Percentiles rank a stretch among this genome's conserved stretches.
Evolutionary conservation across 1,284 basidiomycete genomes (phyloP).

Genomic region (Lentinus polychrous): DNA sequence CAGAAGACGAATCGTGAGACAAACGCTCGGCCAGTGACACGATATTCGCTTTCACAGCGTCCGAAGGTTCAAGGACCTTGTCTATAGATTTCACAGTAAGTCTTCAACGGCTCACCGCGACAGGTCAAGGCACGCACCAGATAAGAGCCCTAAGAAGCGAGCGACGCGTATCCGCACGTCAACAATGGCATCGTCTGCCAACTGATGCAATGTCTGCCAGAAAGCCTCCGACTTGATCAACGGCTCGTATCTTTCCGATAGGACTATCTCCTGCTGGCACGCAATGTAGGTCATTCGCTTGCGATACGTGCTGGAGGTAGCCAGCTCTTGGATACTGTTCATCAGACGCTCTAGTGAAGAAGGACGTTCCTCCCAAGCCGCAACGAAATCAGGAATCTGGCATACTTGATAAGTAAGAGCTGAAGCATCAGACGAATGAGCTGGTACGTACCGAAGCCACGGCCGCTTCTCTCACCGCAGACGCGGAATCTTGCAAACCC

Average conservation of each 20-base stretch:
- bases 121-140: conserved; percentile 35
- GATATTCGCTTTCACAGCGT: conserved; percentile 13
- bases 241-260: conserved; percentile 30
- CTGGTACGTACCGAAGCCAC: conserved; percentile 51
- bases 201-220: conserved; percentile 48
- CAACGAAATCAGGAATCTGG: conserved; percentile 51
- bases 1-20: conserved; percentile 18
- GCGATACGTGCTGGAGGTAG: conserved; percentile 51
- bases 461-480: conserved; percentile 79
- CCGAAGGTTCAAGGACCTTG: conserved; percentile 9
- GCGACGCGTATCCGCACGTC: conserved; percentile 87
- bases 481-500: conserved; percentile 75
- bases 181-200: conserved; percentile 69
- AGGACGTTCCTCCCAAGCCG: conserved; percentile 35
- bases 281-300: conserved; percentile 77
- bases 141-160: conserved; percentile 52
- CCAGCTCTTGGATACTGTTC: conserved; percentile 48
- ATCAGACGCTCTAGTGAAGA: conserved; percentile 35
- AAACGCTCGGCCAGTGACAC: conserved; percentile 15
- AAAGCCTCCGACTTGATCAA: conserved; percentile 51
- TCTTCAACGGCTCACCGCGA: no score
- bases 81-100: conserved; percentile 8
- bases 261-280: conserved; percentile 61
- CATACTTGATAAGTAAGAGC: conserved; percentile 18
- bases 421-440: conserved; percentile 9